These are phyloP conservation scores for Colletotrichum viniferum DNA, from an alignment of 2,329 filamentous ascomycete genomes.

Conservation along the genomic window DNA sequence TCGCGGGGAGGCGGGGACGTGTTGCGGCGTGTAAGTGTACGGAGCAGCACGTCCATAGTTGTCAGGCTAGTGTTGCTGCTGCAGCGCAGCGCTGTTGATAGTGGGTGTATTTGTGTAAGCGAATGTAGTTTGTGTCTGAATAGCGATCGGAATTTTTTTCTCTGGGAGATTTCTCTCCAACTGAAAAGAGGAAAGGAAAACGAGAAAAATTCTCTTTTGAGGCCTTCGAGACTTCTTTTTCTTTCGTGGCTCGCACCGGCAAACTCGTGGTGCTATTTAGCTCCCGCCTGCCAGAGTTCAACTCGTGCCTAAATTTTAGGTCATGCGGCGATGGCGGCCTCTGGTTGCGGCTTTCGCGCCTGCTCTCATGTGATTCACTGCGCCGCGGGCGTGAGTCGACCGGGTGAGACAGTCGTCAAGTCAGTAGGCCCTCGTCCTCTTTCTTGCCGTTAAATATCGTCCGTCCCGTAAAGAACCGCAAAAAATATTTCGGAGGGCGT, in stretches of 20 bases:
- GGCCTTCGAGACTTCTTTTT: background rate
- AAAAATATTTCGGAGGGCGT: background rate
- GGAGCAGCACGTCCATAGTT: conserved; percentile 7
- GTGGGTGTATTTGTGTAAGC: background rate
- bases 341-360: background rate
- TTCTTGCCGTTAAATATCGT: background rate
- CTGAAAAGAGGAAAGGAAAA: background rate
- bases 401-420: background rate
- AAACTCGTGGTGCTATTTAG: background rate
- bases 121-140: background rate
- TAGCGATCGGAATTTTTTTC: background rate
- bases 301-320: background rate
- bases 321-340: conserved; percentile 10
- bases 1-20: background rate
- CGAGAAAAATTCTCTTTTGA: background rate
- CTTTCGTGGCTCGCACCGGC: background rate
- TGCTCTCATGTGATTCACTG: conserved; percentile 2
- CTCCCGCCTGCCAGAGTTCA: background rate
- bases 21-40: conserved; percentile 8
- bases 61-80: background rate
- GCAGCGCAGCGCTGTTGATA: background rate
- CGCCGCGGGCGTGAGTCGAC: background rate
- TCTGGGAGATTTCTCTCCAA: background rate
- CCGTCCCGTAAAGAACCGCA: background rate
- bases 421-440: background rate